phyloP scores from a whole-genome alignment of 805 yeast genomes.

The Wickerhamiella siamensis region DNA sequence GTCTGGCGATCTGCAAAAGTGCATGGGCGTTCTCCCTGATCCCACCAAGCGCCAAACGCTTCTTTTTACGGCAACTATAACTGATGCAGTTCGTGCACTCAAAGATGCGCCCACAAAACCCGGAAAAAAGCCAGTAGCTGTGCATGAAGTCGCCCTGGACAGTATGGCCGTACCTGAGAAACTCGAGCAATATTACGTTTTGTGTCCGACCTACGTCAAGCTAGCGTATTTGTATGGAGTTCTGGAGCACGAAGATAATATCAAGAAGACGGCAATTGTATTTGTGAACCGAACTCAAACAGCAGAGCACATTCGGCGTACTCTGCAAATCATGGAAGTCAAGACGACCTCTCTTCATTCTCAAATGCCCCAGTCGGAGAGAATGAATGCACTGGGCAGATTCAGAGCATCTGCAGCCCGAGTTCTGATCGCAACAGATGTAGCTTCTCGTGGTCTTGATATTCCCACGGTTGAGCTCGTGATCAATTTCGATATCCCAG shows the following conservation, averaged over 20 bases:
- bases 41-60: conserved; percentile 70
- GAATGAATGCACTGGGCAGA: conserved; percentile 81
- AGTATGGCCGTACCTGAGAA: conserved; percentile 75
- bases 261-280: conserved; percentile 59
- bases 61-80: conserved; percentile 88
- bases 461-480: conserved; percentile 87
- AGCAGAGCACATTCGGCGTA: conserved; percentile 75
- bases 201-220: conserved; percentile 77
- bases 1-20: conserved; percentile 58
- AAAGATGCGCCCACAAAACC: conserved; percentile 46
- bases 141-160: conserved; percentile 61
- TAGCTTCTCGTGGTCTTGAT: conserved; percentile 94
- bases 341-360: conserved; percentile 86
- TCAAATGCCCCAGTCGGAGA: conserved; percentile 82
- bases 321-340: conserved; percentile 56
- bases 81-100: conserved; percentile 75
- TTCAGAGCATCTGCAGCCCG: conserved; percentile 92
- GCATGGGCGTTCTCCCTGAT: conserved; percentile 59
- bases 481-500: conserved; percentile 83
- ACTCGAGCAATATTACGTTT: conserved; percentile 46
- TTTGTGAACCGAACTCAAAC: conserved; percentile 85
- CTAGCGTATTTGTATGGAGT: conserved; percentile 73
- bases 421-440: conserved; percentile 88
- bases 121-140: conserved; percentile 42
- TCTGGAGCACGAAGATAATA: conserved; percentile 46